Evolutionary conservation across 768 basidiomycete species (phyloP), one percentile per base, ranked within the genome.

Genomic region (Tricholoma furcatifolium): DNA sequence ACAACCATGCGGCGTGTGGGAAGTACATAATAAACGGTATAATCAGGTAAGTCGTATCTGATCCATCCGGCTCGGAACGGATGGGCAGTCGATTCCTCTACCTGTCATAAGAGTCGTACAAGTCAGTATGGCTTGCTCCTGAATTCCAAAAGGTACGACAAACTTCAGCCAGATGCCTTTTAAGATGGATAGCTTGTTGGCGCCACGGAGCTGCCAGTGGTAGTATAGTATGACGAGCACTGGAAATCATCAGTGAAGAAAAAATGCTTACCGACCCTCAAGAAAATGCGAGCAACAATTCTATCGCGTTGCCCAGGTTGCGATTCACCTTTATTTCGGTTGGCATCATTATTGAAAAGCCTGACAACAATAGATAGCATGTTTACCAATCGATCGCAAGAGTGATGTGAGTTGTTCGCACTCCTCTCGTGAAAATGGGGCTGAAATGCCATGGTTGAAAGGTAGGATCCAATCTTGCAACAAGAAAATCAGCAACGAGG

Each of bases 371-470:
- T 2, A 8, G 50, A 23, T 23, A 15, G 34, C 14, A 15, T 65
- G 67, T 42, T 68, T 42, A 58, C 70, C 62, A 50, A 76, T 72
- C 6, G 76, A 76, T 23, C 73, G 68, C 38, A 93, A 74, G 12
- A 92, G 68, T 12, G 68, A 74, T 64, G 83, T 80, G 38, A 93
- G 74, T 56, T 91, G 87, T 47, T 86, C 82, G 59, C 88, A 92
- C 65, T 93, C 91, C 14, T 83, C 83, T 53, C 85, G 85, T 6
- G 75, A 76, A 65, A 93, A 92, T 0, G 90, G 88, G 1, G 88
- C 78, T 1, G 82, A 76, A 15, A 79, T 66, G 1, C 77, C 72
- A 36, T 74, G 74, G 9, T 82, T 72, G 12, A 84, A 76, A 1
- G 86, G 84, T 7, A 91, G 75, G 9, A 91, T 67, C 40, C 84